Evolutionary conservation across 23 red algal species (phyloP).

Genomic region (Gracilaria gracilis): DNA sequence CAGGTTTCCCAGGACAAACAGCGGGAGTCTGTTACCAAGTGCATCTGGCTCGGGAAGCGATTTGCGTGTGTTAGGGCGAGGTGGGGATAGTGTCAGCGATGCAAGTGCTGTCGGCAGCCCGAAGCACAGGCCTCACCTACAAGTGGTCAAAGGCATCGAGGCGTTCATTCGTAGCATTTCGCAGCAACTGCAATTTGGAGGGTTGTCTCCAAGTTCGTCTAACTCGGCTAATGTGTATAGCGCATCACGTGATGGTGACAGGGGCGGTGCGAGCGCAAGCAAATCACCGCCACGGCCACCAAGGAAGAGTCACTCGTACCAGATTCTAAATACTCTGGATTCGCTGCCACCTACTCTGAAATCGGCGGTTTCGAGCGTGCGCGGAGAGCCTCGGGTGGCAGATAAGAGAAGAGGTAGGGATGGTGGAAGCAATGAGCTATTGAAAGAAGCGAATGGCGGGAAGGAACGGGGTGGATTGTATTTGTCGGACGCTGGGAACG

Average conservation of each 20-base stretch:
- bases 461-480: background rate
- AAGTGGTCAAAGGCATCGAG: constrained; percentile 24
- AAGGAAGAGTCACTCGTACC: constrained; percentile 51
- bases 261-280: background rate
- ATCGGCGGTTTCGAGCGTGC: background rate
- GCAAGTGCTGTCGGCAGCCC: background rate
- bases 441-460: background rate
- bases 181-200: background rate
- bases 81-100: background rate
- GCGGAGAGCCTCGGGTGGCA: background rate
- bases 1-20: constrained; percentile 24
- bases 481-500: constrained; percentile 15
- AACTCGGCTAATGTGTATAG: background rate
- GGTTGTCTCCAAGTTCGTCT: background rate
- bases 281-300: constrained; percentile 52
- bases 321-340: constrained; percentile 55
- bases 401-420: background rate
- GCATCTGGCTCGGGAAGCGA: background rate
- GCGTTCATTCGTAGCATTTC: constrained; percentile 24
- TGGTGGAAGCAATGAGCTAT: background rate
- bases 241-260: constrained; percentile 4
- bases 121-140: constrained; percentile 3
- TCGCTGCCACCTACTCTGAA: constrained; percentile 20
- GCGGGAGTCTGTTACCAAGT: constrained; percentile 36
- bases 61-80: too few relatives aligned